These are phyloP conservation scores for Daldinia eschscholtzii DNA, from an alignment of 2,329 filamentous ascomycete species.

Conservation along the genomic window DNA sequence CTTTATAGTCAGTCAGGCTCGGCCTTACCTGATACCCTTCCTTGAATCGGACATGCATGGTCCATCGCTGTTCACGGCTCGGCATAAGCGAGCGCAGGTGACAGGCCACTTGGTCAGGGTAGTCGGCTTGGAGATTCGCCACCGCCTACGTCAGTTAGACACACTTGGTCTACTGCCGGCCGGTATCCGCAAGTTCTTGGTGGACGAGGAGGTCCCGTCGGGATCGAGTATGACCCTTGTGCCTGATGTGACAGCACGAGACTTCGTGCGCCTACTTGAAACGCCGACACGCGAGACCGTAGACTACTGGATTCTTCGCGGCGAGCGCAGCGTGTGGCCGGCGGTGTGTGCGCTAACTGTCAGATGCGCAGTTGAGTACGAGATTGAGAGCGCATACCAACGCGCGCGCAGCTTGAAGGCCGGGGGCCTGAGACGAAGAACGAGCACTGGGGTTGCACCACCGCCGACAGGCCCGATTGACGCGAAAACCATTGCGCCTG, in stretches of 20 bases:
- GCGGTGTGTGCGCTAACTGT: conserved; percentile 85
- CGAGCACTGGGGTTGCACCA: conserved; percentile 45
- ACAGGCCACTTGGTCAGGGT: conserved; percentile 74
- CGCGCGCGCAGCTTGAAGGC: conserved; percentile 75
- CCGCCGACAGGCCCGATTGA: conserved; percentile 14
- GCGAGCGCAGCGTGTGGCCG: conserved; percentile 92
- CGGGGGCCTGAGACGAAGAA: conserved; percentile 62
- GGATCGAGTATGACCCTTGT: conserved; percentile 84
- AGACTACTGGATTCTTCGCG: conserved; percentile 86
- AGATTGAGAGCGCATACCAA: conserved; percentile 88
- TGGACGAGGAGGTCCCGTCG: conserved; percentile 81
- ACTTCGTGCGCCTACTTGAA: conserved; percentile 85
- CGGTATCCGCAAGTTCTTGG: conserved; percentile 78
- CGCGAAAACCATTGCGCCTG: neutral
- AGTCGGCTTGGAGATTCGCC: conserved; percentile 80
- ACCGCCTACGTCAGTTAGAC: conserved; percentile 85
- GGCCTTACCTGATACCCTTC: conserved; percentile 90
- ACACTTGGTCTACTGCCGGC: conserved; percentile 78
- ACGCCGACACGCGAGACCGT: conserved; percentile 81
- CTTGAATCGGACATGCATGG: conserved; percentile 84
- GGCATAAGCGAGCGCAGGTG: conserved; percentile 68
- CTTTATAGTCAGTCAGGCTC: conserved; percentile 92
- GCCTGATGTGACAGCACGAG: conserved; percentile 77
- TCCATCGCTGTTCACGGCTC: conserved; percentile 72
- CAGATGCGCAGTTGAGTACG: conserved; percentile 86